Evolutionary conservation across 345 rosid species (phyloP), one percentile per base, ranked within the genome.

Genomic region (Bruguiera sexangula): DNA sequence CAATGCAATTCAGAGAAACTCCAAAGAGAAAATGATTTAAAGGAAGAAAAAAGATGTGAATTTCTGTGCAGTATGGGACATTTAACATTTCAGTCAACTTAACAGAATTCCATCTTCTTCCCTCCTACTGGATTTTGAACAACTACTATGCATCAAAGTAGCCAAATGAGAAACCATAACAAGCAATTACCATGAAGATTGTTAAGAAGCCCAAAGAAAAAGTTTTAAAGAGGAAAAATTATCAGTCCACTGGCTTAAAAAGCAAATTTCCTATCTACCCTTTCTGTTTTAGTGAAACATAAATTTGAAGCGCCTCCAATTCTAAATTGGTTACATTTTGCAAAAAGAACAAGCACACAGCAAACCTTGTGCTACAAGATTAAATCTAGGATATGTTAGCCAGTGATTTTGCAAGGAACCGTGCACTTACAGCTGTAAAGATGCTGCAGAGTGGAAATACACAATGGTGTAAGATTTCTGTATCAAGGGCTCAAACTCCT

Each of bases 401-500:
- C 46, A 39, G 16, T 39, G 46, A 39, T 39, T 63, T 67, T 59
- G 54, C 15, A 75, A 68, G 62, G 20, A 60, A 58, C 60, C 50
- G 60, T 68, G 61, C 1, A 70, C 99, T 92, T 86, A 95, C 99
- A 92, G 73, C 79, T 90, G 96, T 76, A 95, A 81, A 39, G 98
- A 89, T 62, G 99, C 97, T 54, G 96, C 96, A 29, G 99, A 95
- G 74, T 95, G 97, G 75, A 95, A 81, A 79, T 95, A 95, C 19
- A 90, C 96, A 74, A 95, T 87, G 10, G 94, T 69, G 61, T 87
- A 95, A 81, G 99, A 97, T 86, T 90, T 95, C 80, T 92, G 96
- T 69, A 95, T 92, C 78, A 95, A 67, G 55, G 98, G 96, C 85
- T 95, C 99, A 74, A 95, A 92, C 81, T 95, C 99, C 99, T 95